Evolutionary conservation across 2,329 filamentous ascomycete genomes (phyloP), one percentile per base, ranked within the genome.

Genomic region (Zymoseptoria crescenta): DNA sequence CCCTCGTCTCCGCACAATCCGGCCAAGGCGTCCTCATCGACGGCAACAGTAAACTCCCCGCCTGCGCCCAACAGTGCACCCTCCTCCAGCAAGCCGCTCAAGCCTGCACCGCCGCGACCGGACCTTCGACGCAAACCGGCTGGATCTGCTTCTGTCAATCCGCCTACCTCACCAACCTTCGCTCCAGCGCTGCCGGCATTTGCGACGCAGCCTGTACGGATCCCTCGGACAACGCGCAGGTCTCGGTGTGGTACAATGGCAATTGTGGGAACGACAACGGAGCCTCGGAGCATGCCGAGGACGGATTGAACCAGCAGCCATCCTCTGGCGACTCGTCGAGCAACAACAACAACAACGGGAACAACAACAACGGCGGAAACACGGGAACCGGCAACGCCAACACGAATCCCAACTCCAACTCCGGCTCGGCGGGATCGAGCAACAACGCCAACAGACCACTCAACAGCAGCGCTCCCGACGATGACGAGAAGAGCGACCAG

Each of bases 131-230:
- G 53, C 72, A 80, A 49, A 68, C 73, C 20, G 81, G 78, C 50
- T 89, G 83, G 55, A 77, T 79, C 41, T 95, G 91, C 75, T 91
- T 95, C 76, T 96, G 91, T 76, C 76, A 80, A 66, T 84, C 87
- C 54, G 64, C 78, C 10, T 76, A 80, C 21, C 79, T 94, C 2
- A 75, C 79, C 3, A 73, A 79, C 8, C 84, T 91, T 58, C 81
- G 82, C 30, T 81, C 79, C 35, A 78, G 81, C 1, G 62, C 64
- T 2, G 57, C 28, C 5, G 68, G 3, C 4, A 80, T 89, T 13
- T 92, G 89, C 74, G 81, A 84, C 60, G 68, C 74, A 68, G 74
- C 78, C 10, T 75, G 74, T 7, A 65, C 68, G 28, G 72, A 77
- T 2, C 66, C 79, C 0, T 71, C 73, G 52, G 83, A 83, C 52